Base-by-base conservation (phyloP, 108 stramenopile genomes). In the Nitzschia sp. region DNA sequence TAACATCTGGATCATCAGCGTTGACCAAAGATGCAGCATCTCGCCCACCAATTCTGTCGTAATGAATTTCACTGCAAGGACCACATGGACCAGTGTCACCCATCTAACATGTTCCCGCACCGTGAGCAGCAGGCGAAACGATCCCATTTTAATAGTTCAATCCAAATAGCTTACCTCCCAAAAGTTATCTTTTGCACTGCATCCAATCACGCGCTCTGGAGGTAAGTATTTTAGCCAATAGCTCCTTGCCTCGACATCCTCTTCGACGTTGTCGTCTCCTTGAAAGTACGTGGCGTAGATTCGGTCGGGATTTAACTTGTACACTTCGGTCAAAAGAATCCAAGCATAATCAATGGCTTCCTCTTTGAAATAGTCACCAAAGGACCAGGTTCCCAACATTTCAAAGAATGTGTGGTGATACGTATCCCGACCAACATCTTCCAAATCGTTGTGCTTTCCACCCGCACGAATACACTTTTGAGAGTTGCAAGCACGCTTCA, bases 391-490 rank as follows among this genome's bases (percentile, higher is more conserved):
- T 1, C 98, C 98, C 26, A 98, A 74, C 99, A 99, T 99, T 76
- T 98, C 98, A 80, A 99, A 99, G 71, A 98, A 99, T 1, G 99
- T 99, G 73, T 98, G 99, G 84, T 99, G 99, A 74, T 98, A 98
- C 13, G 94, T 93, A 79, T 99, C 99, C 53, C 87, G 82, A 9
- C 99, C 99, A 0, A 98, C 98, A 79, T 99, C 99, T 54, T 99
- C 99, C 36, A 99, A 84, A 82, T 99, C 99, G 75, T 99, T 99
- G 79, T 99, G 99, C 75, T 99, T 99, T 27, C 99, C 99, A 35
- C 99, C 99, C 0, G 99, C 99, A 18, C 99, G 90, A 66, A 99
- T 99, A 80, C 99, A 99, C 66, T 99, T 99, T 82, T 99, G 99
- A 1, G 89, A 84, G 81, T 99, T 99, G 51, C 63, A 80, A 5